Conservation (phyloP, 2,329 filamentous ascomycete genomes). For the Fusarium oligoseptatum region DNA sequence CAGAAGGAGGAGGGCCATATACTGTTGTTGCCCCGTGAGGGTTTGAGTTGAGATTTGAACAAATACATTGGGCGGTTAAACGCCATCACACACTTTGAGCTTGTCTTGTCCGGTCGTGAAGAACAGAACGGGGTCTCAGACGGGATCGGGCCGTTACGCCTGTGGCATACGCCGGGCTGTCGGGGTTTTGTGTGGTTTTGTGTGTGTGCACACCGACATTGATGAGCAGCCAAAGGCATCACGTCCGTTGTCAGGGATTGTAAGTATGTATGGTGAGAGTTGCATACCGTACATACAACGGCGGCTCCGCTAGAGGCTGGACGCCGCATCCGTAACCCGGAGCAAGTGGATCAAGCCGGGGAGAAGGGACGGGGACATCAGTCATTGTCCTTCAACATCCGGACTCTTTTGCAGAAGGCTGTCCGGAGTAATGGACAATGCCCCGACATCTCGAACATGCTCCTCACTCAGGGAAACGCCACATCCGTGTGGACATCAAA, state of each 20-base stretch:
- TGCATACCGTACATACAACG: conserved; percentile 6
- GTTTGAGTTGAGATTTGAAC: conserved; percentile 17
- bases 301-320: conserved; percentile 14
- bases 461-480: conserved; percentile 9
- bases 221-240: background rate
- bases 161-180: conserved; percentile 8
- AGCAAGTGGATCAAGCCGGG: conserved; percentile 24
- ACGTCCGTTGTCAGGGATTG: conserved; percentile 5
- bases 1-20: conserved; percentile 6
- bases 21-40: background rate
- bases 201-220: conserved; percentile 8
- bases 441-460: conserved; percentile 18
- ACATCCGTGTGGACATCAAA: conserved; percentile 14
- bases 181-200: background rate
- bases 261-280: conserved; percentile 12
- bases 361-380: background rate
- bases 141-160: conserved; percentile 1
- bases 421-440: background rate
- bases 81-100: background rate
- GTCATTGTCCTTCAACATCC: background rate
- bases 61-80: conserved; percentile 12
- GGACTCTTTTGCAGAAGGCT: background rate
- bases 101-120: background rate
- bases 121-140: background rate
- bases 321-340: conserved; percentile 22